Base-by-base conservation (phyloP, 2,329 filamentous ascomycete species). In the Bipolaris sorokiniana region DNA sequence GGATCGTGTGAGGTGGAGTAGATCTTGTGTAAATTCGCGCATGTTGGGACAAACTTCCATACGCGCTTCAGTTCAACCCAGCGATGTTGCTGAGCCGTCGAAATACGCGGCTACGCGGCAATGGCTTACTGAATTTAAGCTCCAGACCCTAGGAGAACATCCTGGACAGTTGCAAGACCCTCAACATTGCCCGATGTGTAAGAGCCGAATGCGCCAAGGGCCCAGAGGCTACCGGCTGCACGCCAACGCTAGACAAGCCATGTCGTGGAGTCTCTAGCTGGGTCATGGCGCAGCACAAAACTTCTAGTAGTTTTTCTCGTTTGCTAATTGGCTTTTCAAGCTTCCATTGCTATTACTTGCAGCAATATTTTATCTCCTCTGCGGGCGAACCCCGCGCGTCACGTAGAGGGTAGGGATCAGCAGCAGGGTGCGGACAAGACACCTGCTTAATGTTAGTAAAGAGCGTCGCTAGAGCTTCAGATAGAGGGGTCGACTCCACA, bases 121-220 rank as follows among this genome's bases (percentile, higher is more conserved):
- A 56, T 42, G 51, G 33, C 47, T 51, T 38, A 42, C 48, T 51
- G 37, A 51, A 34, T 45, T 49, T 51, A 56, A 22, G 36, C 37
- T 46, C 56, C 42, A 59, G 59, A 54, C 54, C 47, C 38, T 58
- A 51, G 48, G 28, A 49, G 50, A 50, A 47, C 51, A 48, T 45
- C 56, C 52, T 57, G 50, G 46, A 48, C 52, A 40, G 26, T 46
- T 40, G 36, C 40, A 23, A 53, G 51, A 62, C 56, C 46, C 63
- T 63, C 63, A 61, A 63, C 54, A 62, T 54, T 34, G 23, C 48
- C 42, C 36, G 48, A 48, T 41, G 53, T 34, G 6, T 61, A 40
- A 40, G 38, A 20, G 16, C 62, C 50, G 23, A 51, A 34, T n/a
- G 33, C 44, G 33, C 62, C 53, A 51, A 56, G 42, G 36, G 48